These are phyloP conservation scores for Yarrowia alimentaria DNA, from an alignment of 805 yeast species.

Conservation along the genomic window DNA sequence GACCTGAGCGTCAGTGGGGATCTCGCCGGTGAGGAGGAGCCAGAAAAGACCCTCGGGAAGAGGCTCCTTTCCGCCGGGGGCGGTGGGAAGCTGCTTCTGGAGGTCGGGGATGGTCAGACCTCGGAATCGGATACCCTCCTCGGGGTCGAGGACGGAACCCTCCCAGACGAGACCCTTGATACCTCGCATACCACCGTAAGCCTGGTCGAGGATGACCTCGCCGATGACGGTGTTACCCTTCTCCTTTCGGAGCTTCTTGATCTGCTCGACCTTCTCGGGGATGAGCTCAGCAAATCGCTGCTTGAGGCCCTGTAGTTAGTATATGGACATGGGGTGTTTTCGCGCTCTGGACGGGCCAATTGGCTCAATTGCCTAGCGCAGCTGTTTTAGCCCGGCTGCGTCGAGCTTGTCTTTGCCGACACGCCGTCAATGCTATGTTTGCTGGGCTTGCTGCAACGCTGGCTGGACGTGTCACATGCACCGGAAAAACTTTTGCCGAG, in stretches of 20 bases:
- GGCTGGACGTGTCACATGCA: slow-evolving; percentile 15
- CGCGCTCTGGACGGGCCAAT: no score
- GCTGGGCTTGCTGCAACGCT: neutral
- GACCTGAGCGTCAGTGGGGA: slow-evolving; percentile 61
- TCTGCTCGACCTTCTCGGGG: slow-evolving; percentile 89
- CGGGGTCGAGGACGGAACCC: slow-evolving; percentile 81
- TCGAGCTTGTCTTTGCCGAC: slow-evolving; percentile 1
- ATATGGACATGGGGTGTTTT: no score
- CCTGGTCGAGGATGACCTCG: slow-evolving; percentile 72
- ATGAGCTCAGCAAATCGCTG: slow-evolving; percentile 90
- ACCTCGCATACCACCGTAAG: slow-evolving; percentile 91
- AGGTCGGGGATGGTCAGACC: slow-evolving; percentile 80
- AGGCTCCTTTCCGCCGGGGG: slow-evolving; percentile 62
- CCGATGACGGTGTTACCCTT: slow-evolving; percentile 78
- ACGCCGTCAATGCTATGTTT: neutral
- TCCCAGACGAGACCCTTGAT: slow-evolving; percentile 85
- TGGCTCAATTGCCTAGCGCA: no score
- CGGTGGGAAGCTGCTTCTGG: slow-evolving; percentile 71
- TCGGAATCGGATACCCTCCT: slow-evolving; percentile 83
- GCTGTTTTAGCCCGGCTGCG: no score
- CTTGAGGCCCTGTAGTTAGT: slow-evolving; percentile 56
- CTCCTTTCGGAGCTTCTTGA: slow-evolving; percentile 82
- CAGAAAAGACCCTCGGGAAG: slow-evolving; percentile 67
- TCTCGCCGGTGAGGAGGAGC: slow-evolving; percentile 72
- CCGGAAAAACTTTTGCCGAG: slow-evolving; percentile 28